phyloP scores from a whole-genome alignment of 139 green algal genomes.

The Micractinium sp. region DNA sequence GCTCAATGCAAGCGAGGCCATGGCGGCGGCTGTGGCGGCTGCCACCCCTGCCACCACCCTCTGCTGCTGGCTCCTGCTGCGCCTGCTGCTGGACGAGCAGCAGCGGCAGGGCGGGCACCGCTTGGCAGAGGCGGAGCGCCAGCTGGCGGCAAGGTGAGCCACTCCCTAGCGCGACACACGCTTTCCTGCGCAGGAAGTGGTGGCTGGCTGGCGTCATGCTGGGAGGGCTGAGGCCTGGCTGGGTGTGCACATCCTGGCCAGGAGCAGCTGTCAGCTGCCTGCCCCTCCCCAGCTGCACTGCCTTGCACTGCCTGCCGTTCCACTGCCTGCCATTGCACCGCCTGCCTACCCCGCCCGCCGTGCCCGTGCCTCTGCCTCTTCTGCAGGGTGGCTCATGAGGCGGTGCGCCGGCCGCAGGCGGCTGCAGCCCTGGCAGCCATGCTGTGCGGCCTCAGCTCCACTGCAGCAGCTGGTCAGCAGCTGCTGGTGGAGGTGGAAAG shows the following conservation, averaged over 20 bases:
- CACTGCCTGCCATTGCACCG: neutral
- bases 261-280: neutral
- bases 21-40: conserved; percentile 16
- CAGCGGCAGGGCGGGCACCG: conserved; percentile 24
- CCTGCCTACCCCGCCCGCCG: neutral
- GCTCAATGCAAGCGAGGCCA: neutral
- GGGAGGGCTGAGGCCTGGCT: neutral
- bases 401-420: neutral
- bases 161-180: no score
- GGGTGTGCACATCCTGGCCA: neutral
- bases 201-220: neutral
- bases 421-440: conserved; percentile 16
- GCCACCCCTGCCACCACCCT: neutral
- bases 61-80: conserved; percentile 35
- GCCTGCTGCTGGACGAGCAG: conserved; percentile 27
- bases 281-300: neutral
- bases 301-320: neutral
- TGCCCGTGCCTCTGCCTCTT: neutral
- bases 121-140: conserved; percentile 22
- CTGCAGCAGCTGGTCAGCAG: conserved; percentile 24
- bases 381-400: conserved; percentile 22
- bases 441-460: conserved; percentile 29
- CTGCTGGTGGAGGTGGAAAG: conserved; percentile 18
- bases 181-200: no score
- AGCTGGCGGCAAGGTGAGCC: conserved; percentile 16